Base-by-base conservation (phyloP, 148 eudicot genomes). In the Nepenthes mirabilis region DNA sequence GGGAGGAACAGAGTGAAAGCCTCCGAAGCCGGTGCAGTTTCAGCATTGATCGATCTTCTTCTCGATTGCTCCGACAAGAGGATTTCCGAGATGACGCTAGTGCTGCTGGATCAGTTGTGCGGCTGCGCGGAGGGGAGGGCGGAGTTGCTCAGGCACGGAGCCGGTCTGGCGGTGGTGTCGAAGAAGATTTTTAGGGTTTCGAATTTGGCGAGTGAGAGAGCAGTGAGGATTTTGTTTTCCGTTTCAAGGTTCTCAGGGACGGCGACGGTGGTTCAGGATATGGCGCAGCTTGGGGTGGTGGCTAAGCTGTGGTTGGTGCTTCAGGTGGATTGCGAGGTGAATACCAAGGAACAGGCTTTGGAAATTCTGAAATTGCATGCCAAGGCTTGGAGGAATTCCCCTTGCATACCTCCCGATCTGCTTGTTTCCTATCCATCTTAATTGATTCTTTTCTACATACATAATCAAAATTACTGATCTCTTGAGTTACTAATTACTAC, bases 121-220 rank as follows among this genome's bases (percentile, higher is more conserved):
- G 78, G 81, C 9, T 82, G 91, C 52, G 88, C 95, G 0, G 88
- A 88, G 43, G 95, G 95, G 8, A 62, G 91, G 63, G 77, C 88
- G 0, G 86, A 69, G 62, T 47, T 88, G 50, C 34, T 88, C 60
- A 69, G 33, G 10, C 95, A 88, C 36, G 77, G 78, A 1, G 88
- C 84, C 0, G 95, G 91, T 2, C 50, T 88, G 14, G 88, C 95
- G 0, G 70, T 88, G 4, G 86, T 88, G 33, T 88, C 95, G 2
- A 88, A 88, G 66, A 88, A 75, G 68, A 73, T 85, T 32, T 74
- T 88, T 47, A 78, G 95, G 73, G 83, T 88, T 52, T 88, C 95
- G 1, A 70, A 65, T 12, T 54, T 58, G 0, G 88, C 75, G 6
- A 88, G 76, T 2, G 86, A 88, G 45, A 71, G 72, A 36, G 95